These are phyloP conservation scores for Haemoproteus tartakovskyi DNA, from an alignment of 169 alveolate genomes.

Conservation along the genomic window DNA sequence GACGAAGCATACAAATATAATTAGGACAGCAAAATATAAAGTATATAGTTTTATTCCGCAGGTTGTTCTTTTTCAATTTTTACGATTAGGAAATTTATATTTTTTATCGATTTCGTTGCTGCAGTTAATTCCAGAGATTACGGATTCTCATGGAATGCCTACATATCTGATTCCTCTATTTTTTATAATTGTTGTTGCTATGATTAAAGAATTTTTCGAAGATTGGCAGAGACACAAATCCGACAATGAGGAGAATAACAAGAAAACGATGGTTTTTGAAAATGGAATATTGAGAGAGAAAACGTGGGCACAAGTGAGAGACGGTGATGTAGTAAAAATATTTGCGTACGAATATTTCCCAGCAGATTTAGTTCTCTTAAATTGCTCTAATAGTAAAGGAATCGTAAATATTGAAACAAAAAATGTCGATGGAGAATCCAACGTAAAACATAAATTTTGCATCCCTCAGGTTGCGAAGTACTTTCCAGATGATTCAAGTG, in stretches of 20 bases:
- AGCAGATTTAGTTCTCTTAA: conserved; percentile 90
- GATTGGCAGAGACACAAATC: conserved; percentile 88
- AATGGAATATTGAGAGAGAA: conserved; percentile 72
- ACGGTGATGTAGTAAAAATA: conserved; percentile 92
- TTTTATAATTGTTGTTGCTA: conserved; percentile 89
- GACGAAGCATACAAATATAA: conserved; percentile 38
- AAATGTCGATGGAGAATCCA: conserved; percentile 93
- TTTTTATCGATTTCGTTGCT: conserved; percentile 86
- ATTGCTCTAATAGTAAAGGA: conserved; percentile 89
- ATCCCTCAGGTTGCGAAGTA: conserved; percentile 70
- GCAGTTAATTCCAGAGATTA: conserved; percentile 81
- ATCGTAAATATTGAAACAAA: conserved; percentile 86
- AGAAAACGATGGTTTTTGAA: conserved; percentile 77
- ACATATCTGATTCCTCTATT: conserved; percentile 87
- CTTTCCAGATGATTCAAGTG: conserved; percentile 70
- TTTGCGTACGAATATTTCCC: conserved; percentile 90
- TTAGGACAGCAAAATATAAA: conserved; percentile 71
- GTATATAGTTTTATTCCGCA: conserved; percentile 66
- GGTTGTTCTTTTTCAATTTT: conserved; percentile 67
- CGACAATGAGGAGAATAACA: conserved; percentile 89
- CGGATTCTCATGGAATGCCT: conserved; percentile 90
- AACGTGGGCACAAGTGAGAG: conserved; percentile 84
- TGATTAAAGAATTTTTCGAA: conserved; percentile 90
- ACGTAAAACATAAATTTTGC: conserved; percentile 86
- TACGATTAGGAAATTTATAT: conserved; percentile 85